These are phyloP conservation scores for Nicotiana obtusifolia DNA, from an alignment of 257 asterid genomes.

Conservation along the genomic window DNA sequence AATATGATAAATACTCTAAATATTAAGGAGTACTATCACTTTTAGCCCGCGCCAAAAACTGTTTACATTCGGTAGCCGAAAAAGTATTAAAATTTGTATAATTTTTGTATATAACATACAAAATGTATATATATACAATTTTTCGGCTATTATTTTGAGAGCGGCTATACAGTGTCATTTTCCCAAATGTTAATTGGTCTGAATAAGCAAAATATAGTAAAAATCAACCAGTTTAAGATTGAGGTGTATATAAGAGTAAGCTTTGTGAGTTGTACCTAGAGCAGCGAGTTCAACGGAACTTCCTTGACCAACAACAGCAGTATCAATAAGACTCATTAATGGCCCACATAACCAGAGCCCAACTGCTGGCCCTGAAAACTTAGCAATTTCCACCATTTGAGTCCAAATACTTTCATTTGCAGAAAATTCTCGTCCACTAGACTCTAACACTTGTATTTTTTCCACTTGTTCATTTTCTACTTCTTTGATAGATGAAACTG, in stretches of 20 bases:
- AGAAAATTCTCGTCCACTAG: constrained; percentile 29
- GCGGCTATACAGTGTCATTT: too few species aligned
- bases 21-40: too few species aligned
- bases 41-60: too few species aligned
- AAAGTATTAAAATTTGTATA: too few species aligned
- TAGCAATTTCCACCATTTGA: constrained; percentile 72
- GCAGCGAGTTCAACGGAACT: constrained; percentile 96
- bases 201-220: neutral
- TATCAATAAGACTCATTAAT: constrained; percentile 89
- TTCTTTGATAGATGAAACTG: neutral
- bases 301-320: constrained; percentile 88
- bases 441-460: constrained; percentile 18
- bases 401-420: constrained; percentile 53
- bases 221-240: neutral
- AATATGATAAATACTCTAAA: neutral
- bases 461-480: constrained; percentile 10
- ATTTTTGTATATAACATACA: too few species aligned
- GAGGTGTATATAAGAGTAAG: neutral
- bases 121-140: too few species aligned
- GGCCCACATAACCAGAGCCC: constrained; percentile 95
- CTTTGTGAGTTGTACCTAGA: constrained; percentile 34
- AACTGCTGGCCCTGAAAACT: constrained; percentile 96
- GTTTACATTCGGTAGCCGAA: too few species aligned
- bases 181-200: neutral
- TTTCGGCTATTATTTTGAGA: too few species aligned